Percentiles rank a stretch among this genome's conserved stretches.
phyloP scores from a whole-genome alignment of 495 filamentous ascomycete species.

The Schizothecium vesticola region DNA sequence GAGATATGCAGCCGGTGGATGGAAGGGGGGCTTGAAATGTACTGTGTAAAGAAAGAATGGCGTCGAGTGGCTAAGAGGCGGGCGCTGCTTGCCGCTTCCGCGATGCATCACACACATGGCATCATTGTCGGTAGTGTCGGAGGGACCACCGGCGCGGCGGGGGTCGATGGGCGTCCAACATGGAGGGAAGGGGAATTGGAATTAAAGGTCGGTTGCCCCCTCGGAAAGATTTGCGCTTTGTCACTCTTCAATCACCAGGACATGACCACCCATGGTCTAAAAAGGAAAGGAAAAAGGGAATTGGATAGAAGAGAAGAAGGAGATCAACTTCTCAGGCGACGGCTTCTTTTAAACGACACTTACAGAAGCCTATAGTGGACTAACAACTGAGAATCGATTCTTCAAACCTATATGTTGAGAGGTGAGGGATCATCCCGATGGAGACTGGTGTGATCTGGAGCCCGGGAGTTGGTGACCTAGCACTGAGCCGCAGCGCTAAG shows the following conservation, averaged over 20 bases:
- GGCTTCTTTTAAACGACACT: no score
- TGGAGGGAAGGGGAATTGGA: no score
- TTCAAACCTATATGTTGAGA: no score
- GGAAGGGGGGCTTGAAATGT: neutral
- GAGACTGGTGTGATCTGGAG: neutral
- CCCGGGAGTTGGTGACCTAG: neutral
- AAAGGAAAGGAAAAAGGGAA: no score
- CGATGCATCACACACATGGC: neutral
- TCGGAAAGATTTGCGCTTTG: no score
- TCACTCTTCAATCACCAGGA: no score
- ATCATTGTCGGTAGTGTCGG: neutral
- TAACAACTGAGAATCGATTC: no score
- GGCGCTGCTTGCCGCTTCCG: neutral
- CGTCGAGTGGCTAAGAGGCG: neutral
- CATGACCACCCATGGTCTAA: no score
- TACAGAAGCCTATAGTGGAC: no score
- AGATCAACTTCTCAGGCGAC: no score
- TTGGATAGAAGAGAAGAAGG: no score
- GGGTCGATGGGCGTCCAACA: neutral
- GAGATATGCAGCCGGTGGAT: neutral
- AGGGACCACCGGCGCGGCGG: neutral
- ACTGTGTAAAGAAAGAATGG: neutral
- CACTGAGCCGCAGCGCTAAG: neutral
- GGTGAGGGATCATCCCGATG: neutral
- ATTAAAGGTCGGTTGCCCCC: no score